Percentiles rank a stretch among this genome's conserved stretches.
Conservation (phyloP, 306 rosid species). For the Sicyos edulis region DNA sequence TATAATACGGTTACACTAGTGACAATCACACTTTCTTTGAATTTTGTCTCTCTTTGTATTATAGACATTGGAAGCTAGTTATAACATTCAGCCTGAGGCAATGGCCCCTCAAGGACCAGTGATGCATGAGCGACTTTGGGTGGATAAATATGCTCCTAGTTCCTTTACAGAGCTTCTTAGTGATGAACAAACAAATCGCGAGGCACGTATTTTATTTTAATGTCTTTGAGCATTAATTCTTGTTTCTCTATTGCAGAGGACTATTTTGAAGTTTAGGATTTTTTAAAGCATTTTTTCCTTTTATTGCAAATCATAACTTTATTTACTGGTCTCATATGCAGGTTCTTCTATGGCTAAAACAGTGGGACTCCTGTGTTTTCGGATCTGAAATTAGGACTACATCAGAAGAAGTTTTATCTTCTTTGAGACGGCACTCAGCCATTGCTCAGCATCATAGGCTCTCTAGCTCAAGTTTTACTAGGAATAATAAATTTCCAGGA, state of each 20-base stretch:
- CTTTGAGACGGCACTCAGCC: conserved; percentile 80
- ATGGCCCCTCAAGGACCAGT: conserved; percentile 45
- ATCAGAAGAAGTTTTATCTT: conserved; percentile 73
- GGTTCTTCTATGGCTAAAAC: conserved; percentile 94
- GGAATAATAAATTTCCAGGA: conserved; percentile 42
- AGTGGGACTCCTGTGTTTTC: conserved; percentile 86
- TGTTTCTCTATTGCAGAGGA: not conserved
- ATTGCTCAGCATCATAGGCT: conserved; percentile 52
- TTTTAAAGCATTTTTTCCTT: conserved; percentile 11
- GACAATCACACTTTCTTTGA: not conserved
- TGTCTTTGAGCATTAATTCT: conserved; percentile 3
- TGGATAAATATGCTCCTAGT: conserved; percentile 85
- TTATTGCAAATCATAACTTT: conserved; percentile 15
- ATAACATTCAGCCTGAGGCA: conserved; percentile 39
- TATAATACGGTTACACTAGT: not conserved
- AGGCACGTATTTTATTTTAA: conserved; percentile 39
- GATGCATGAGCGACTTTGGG: conserved; percentile 74
- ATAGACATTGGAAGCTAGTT: conserved; percentile 64
- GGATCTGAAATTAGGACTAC: conserved; percentile 85
- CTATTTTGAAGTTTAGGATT: conserved; percentile 12
- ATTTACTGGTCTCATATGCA: conserved; percentile 29
- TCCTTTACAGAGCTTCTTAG: conserved; percentile 94
- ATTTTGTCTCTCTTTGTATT: conserved; percentile 23
- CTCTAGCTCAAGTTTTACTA: conserved; percentile 40
- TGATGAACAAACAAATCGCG: conserved; percentile 95